Conservation (phyloP, 177 flowering plant genomes). For the Vitis hybrid region DNA sequence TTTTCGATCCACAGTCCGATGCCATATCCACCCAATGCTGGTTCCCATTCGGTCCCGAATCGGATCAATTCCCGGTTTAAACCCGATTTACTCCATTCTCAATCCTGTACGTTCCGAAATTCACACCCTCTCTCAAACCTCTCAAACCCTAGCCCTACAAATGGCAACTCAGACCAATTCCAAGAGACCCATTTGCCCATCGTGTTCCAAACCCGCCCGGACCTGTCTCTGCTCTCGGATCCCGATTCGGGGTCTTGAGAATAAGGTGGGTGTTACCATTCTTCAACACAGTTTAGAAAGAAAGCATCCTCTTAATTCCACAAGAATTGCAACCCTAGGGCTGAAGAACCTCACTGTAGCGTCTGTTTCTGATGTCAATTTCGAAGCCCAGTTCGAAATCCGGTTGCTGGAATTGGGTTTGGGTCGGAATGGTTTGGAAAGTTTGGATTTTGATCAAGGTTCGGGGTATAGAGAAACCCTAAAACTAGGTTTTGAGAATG, state of each 20-base stretch:
- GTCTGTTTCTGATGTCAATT: slow-evolving; percentile 58
- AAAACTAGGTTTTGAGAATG: neutral
- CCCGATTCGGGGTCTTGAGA: slow-evolving; percentile 41
- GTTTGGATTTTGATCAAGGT: slow-evolving; percentile 8
- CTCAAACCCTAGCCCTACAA: slow-evolving; percentile 18
- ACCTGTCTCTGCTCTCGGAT: slow-evolving; percentile 68
- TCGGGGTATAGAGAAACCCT: neutral
- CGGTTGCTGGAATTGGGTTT: slow-evolving; percentile 21
- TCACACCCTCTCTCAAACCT: slow-evolving; percentile 15
- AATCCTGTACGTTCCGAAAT: slow-evolving; percentile 4
- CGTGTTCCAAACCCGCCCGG: slow-evolving; percentile 63
- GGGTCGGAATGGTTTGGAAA: slow-evolving; percentile 9
- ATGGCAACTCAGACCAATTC: slow-evolving; percentile 39
- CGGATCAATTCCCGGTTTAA: too few relatives aligned
- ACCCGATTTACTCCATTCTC: neutral
- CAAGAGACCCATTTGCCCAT: slow-evolving; percentile 61
- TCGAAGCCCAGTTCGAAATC: slow-evolving; percentile 48
- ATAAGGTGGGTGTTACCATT: slow-evolving; percentile 61
- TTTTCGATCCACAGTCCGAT: slow-evolving; percentile 5
- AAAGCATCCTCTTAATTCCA: slow-evolving; percentile 77
- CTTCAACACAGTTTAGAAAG: slow-evolving; percentile 74
- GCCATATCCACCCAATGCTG: neutral
- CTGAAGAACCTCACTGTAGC: slow-evolving; percentile 53
- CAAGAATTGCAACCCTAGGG: slow-evolving; percentile 70
- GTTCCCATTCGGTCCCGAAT: neutral